A percentile compares a stretch with the other conserved stretches of the same genome.
Evolutionary conservation across 768 basidiomycete genomes (phyloP).

Genomic region (Gymnopilus junonius): DNA sequence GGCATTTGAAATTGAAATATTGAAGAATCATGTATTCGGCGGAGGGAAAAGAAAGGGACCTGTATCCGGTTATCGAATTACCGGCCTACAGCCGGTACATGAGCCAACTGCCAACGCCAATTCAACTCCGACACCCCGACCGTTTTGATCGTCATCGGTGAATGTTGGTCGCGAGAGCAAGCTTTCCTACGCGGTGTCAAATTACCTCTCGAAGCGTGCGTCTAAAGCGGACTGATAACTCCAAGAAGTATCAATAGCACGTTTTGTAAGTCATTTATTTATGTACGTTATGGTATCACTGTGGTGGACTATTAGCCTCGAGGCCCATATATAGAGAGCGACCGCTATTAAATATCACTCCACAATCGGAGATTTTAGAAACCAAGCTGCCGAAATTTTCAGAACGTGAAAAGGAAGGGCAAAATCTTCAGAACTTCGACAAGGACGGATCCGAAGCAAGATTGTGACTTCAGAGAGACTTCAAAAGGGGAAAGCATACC

Average conservation of each 20-base stretch:
- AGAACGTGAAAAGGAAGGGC: neutral
- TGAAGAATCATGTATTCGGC: no score
- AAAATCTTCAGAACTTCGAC: neutral
- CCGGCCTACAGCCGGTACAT: no score
- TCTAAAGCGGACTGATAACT: neutral
- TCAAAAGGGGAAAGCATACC: neutral
- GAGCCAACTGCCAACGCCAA: no score
- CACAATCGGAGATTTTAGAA: neutral
- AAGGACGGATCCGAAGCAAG: neutral
- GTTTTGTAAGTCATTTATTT: neutral
- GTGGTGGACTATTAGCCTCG: neutral
- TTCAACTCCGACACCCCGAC: no score
- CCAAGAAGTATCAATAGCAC: neutral
- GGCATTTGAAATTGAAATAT: no score
- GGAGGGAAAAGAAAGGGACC: no score
- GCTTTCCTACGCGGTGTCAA: neutral
- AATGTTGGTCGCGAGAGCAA: neutral
- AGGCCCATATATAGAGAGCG: neutral
- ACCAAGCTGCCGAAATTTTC: neutral
- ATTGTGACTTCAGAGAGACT: no score
- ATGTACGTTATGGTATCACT: no score
- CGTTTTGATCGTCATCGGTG: neutral
- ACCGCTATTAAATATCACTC: neutral
- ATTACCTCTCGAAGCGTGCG: neutral
- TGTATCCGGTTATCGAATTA: no score